These are phyloP conservation scores for Dalbergia oliveri DNA, from an alignment of 306 rosid species.

Conservation along the genomic window DNA sequence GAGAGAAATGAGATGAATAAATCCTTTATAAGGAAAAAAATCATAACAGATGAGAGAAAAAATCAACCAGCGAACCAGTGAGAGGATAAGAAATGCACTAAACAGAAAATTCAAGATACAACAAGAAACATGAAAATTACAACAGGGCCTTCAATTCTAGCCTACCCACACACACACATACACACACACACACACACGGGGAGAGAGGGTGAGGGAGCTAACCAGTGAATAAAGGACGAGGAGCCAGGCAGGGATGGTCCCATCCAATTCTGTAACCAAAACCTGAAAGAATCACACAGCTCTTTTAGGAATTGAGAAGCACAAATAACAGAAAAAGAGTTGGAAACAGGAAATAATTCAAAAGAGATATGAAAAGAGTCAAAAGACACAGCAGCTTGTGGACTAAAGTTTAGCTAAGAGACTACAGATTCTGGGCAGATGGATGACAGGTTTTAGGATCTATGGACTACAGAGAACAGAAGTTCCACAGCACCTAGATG, in stretches of 20 bases:
- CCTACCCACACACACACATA: not conserved
- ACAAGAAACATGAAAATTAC: conserved; percentile 30
- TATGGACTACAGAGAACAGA: not conserved
- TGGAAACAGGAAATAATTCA: conserved; percentile 9
- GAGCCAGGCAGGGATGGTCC: conserved; percentile 91
- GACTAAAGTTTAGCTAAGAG: conserved; percentile 11
- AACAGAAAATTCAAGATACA: conserved; percentile 26
- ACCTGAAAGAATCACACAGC: conserved; percentile 61
- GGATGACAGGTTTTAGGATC: conserved; percentile 4
- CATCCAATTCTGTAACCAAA: conserved; percentile 99
- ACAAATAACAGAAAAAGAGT: not conserved
- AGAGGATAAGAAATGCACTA: conserved; percentile 19
- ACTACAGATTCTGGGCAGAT: not conserved
- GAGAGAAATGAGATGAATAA: conserved; percentile 22
- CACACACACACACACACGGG: not conserved
- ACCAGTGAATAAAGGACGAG: conserved; percentile 90
- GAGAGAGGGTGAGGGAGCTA: conserved; percentile 46
- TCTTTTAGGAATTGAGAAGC: conserved; percentile 21
- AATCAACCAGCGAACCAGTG: conserved; percentile 18
- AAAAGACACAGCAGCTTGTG: conserved; percentile 2
- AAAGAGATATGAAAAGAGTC: conserved; percentile 15
- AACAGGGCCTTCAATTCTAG: not conserved
- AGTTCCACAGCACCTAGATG: not conserved
- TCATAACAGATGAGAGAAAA: not conserved
- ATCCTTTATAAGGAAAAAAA: not conserved